These are phyloP conservation scores for Aspergillus egyptiacus DNA, from an alignment of 495 filamentous ascomycete genomes.

Conservation along the genomic window DNA sequence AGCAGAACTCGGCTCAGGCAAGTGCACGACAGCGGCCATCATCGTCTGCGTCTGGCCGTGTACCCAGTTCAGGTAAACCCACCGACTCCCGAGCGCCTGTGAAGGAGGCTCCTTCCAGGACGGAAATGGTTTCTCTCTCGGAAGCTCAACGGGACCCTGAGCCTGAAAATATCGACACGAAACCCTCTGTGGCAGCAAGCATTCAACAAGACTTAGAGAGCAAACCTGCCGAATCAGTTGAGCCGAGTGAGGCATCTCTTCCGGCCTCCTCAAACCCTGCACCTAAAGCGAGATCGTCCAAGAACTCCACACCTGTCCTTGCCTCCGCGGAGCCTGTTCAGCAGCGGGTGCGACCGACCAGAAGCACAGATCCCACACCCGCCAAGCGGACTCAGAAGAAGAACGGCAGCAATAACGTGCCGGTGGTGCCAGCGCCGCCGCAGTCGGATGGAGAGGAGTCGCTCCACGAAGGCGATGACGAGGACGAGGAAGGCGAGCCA, in stretches of 20 bases:
- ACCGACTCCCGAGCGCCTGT: slow-evolving; percentile 28
- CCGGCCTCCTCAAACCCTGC: slow-evolving; percentile 7
- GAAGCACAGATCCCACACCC: slow-evolving; percentile 35
- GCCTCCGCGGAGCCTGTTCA: slow-evolving; percentile 35
- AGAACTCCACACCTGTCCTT: slow-evolving; percentile 53
- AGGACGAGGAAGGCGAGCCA: slow-evolving; percentile 74
- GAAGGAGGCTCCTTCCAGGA: slow-evolving; percentile 29
- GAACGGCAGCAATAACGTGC: slow-evolving; percentile 26
- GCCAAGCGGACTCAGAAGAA: slow-evolving; percentile 68
- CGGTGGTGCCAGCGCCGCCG: slow-evolving; percentile 29
- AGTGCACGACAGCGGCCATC: slow-evolving; percentile 50
- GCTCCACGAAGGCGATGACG: slow-evolving; percentile 56
- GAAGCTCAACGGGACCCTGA: slow-evolving; percentile 25
- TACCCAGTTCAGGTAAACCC: slow-evolving; percentile 32
- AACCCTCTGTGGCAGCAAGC: slow-evolving; percentile 24
- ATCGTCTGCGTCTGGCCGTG: slow-evolving; percentile 53
- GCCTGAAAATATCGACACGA: slow-evolving; percentile 26
- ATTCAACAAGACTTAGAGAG: slow-evolving; percentile 30
- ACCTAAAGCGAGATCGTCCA: slow-evolving; percentile 43
- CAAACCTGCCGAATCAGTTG: slow-evolving; percentile 26
- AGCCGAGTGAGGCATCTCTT: slow-evolving; percentile 22
- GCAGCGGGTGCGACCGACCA: slow-evolving; percentile 35
- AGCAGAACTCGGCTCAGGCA: slow-evolving; percentile 59
- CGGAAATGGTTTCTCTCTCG: slow-evolving; percentile 20
- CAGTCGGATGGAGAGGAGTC: slow-evolving; percentile 46